Conservation (phyloP, 805 yeast species). For the Kazachstania martiniae region DNA sequence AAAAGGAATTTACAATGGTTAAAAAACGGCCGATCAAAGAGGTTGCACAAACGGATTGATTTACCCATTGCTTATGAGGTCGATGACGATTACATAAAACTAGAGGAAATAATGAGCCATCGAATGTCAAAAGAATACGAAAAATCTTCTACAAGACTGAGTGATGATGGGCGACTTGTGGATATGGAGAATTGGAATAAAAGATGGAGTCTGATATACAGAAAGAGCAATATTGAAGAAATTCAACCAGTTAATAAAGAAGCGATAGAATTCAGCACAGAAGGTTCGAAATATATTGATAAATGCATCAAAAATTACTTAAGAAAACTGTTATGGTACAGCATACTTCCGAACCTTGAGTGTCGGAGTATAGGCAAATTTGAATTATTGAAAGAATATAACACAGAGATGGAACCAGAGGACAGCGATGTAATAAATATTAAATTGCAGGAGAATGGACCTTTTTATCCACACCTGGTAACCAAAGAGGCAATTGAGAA, state of each 20-base stretch:
- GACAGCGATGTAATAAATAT: background rate
- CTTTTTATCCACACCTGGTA: constrained; percentile 14
- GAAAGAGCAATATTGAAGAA: constrained; percentile 14
- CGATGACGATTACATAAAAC: constrained; percentile 17
- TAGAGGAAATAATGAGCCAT: constrained; percentile 19
- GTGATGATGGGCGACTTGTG: constrained; percentile 6
- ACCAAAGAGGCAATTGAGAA: constrained; percentile 10
- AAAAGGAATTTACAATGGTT: constrained; percentile 10
- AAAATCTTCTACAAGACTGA: too few relatives aligned
- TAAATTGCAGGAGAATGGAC: background rate
- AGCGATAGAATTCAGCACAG: background rate
- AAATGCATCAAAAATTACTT: constrained; percentile 10
- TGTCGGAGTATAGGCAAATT: constrained; percentile 7
- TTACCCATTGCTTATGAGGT: constrained; percentile 27
- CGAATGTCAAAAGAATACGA: background rate
- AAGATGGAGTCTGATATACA: constrained; percentile 21
- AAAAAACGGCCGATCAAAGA: constrained; percentile 8
- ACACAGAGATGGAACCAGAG: background rate
- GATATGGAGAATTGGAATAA: constrained; percentile 18
- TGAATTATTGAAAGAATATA: background rate
- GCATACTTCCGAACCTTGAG: constrained; percentile 13
- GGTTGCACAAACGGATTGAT: constrained; percentile 14
- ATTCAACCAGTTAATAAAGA: background rate
- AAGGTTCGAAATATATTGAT: constrained; percentile 9
- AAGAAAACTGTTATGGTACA: constrained; percentile 10